phyloP scores from a whole-genome alignment of 768 basidiomycete species.

The Auriscalpium microsporum region DNA sequence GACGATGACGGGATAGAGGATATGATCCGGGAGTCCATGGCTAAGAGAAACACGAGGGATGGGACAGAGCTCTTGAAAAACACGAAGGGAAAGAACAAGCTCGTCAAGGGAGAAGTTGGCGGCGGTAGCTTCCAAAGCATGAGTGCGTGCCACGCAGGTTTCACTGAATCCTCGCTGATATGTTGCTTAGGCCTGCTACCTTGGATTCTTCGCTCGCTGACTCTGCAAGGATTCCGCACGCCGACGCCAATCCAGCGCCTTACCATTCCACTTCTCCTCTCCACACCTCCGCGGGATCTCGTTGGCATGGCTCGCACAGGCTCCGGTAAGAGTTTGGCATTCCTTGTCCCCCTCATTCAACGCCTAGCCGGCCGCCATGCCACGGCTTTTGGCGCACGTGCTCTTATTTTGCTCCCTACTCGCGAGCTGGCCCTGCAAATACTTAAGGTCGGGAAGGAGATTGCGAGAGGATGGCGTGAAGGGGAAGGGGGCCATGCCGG shows the following conservation, averaged over 20 bases:
- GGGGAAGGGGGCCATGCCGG: conserved; percentile 64
- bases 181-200: conserved; percentile 64
- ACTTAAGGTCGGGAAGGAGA: conserved; percentile 88
- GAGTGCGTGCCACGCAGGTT: conserved; percentile 43
- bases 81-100: conserved; percentile 62
- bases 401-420: conserved; percentile 83
- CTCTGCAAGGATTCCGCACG: conserved; percentile 86
- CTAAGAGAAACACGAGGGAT: conserved; percentile 62
- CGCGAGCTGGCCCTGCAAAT: conserved; percentile 93
- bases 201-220: conserved; percentile 72
- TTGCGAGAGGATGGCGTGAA: conserved; percentile 72
- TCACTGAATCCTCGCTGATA: background rate
- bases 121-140: conserved; percentile 96
- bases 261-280: conserved; percentile 76
- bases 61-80: conserved; percentile 75
- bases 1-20: conserved; percentile 51
- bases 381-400: conserved; percentile 73
- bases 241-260: conserved; percentile 96
- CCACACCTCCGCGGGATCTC: conserved; percentile 81
- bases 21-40: conserved; percentile 61
- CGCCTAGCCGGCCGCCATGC: conserved; percentile 77
- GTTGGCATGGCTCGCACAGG: conserved; percentile 99
- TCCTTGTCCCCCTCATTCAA: conserved; percentile 86
- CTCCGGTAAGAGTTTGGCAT: conserved; percentile 95
- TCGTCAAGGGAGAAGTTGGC: conserved; percentile 70